Conservation (phyloP, 73 alveolate species). For the Halteria grandinella region DNA sequence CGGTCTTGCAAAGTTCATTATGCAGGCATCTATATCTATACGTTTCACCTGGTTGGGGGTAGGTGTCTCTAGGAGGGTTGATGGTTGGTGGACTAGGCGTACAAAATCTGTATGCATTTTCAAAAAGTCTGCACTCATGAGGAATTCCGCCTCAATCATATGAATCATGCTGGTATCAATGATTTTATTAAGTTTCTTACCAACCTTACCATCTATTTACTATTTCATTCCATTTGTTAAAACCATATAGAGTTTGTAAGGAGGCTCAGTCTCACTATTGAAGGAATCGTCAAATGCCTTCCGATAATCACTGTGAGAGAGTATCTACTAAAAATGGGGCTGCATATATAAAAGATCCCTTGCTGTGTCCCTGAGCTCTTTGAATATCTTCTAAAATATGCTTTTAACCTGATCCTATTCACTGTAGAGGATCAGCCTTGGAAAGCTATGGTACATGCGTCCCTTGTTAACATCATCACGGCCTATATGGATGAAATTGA, state of each 20-base stretch:
- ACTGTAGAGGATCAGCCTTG: conserved; percentile 21
- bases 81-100: background rate
- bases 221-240: background rate
- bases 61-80: background rate
- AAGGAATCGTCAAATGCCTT: background rate
- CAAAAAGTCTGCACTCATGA: conserved; percentile 16
- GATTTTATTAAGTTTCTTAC: background rate
- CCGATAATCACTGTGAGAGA: background rate
- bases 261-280: conserved; percentile 12
- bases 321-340: background rate
- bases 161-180: background rate
- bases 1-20: conserved; percentile 16
- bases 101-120: background rate
- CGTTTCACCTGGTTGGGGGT: background rate
- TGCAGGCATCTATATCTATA: conserved; percentile 15
- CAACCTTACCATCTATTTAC: background rate
- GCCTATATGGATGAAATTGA: conserved; percentile 22
- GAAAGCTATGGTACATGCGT: conserved; percentile 9
- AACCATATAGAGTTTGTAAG: background rate
- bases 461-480: background rate
- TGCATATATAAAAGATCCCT: background rate
- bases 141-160: conserved; percentile 15
- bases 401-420: conserved; percentile 4
- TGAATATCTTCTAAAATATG: conserved; percentile 8
- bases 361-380: background rate